Conservation (phyloP, 1,284 basidiomycete species). For the Mycena citricolor region DNA sequence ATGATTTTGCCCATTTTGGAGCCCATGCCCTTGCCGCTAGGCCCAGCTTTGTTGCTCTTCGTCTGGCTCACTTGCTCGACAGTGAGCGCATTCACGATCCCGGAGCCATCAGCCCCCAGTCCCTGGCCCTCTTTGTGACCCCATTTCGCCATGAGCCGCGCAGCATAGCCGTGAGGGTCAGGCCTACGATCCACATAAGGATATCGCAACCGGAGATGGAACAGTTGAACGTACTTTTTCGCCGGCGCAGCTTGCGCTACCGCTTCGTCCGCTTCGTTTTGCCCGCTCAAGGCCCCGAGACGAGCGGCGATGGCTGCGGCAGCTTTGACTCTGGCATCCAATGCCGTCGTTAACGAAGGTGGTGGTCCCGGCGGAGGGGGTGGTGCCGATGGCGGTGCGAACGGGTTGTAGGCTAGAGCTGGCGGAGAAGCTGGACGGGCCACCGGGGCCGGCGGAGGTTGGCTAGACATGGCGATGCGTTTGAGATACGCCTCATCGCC, state of each 20-base stretch:
- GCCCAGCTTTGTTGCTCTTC: slow-evolving; percentile 39
- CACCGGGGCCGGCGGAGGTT: slow-evolving; percentile 24
- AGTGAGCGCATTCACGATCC: slow-evolving; percentile 84
- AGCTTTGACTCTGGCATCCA: slow-evolving; percentile 70
- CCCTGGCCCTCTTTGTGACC: slow-evolving; percentile 93
- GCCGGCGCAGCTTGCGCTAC: slow-evolving; percentile 33
- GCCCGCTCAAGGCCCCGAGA: slow-evolving; percentile 54
- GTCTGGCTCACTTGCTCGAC: slow-evolving; percentile 64
- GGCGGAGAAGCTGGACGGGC: slow-evolving; percentile 43
- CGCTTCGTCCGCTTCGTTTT: slow-evolving; percentile 30
- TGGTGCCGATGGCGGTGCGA: slow-evolving; percentile 57
- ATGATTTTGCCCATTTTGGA: slow-evolving; percentile 83
- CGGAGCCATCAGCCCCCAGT: slow-evolving; percentile 78
- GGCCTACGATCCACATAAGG: slow-evolving; percentile 40
- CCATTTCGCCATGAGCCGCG: slow-evolving; percentile 88
- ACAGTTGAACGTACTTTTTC: slow-evolving; percentile 10
- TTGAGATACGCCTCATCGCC: slow-evolving; percentile 74
- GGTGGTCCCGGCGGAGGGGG: slow-evolving; percentile 50
- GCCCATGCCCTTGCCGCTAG: slow-evolving; percentile 38
- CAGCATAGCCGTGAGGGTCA: slow-evolving; percentile 72
- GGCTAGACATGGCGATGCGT: slow-evolving; percentile 54
- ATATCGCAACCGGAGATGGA: neutral
- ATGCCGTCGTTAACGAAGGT: slow-evolving; percentile 30
- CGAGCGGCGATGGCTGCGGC: slow-evolving; percentile 81
- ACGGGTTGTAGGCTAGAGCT: slow-evolving; percentile 62